Base-by-base conservation (phyloP, 1,139 yeast genomes). In the Geotrichum reessii region DNA sequence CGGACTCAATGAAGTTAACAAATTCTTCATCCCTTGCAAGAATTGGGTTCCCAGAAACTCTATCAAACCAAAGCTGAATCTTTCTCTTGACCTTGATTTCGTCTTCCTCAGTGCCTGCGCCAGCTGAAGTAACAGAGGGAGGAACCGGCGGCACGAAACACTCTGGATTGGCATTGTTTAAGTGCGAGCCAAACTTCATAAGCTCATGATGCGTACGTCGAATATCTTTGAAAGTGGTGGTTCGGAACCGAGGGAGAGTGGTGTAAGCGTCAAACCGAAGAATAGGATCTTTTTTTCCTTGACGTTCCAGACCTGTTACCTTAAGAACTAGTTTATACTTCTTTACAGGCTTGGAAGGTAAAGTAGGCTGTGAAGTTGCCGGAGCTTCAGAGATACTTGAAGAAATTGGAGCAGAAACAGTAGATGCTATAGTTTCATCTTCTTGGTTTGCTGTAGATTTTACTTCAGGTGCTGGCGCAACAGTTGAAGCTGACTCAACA, bases 91-190 rank as follows among this genome's bases (percentile, higher is more conserved):
- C 77, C 58, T 83, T 82, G 57, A 78, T 77, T 58, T 78, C 80
- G 66, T 90, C 96, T 63, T 92, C 97, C 51, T 87, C 90, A 31
- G 93, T 89, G 57, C 89, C 90, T 14, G 84, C 76, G 6, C 96
- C 96, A 67, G 85, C 92, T 17, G 93, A 81, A 0, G 96, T 87
- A 5, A 76, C 78, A 0, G 93, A 77, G 47, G 79, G 77, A 0
- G 98, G 97, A 47, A 93, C 76, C 1, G 95, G 85, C 0, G 99
- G 98, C 3, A 95, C 93, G 73, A 93, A 91, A 62, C 95, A 92
- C 71, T 93, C 99, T 40, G 95, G 85, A 66, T 90, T 87, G 47
- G 95, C 87, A 24, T 86, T 83, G 61, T 84, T 82, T 64, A 92
- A 76, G 69, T 87, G 93, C 66, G 84, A 85, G 74, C 88, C 89